Evolutionary conservation across 345 rosid genomes (phyloP), one percentile per base, ranked within the genome.

Genomic region (Orychophragmus violaceus): DNA sequence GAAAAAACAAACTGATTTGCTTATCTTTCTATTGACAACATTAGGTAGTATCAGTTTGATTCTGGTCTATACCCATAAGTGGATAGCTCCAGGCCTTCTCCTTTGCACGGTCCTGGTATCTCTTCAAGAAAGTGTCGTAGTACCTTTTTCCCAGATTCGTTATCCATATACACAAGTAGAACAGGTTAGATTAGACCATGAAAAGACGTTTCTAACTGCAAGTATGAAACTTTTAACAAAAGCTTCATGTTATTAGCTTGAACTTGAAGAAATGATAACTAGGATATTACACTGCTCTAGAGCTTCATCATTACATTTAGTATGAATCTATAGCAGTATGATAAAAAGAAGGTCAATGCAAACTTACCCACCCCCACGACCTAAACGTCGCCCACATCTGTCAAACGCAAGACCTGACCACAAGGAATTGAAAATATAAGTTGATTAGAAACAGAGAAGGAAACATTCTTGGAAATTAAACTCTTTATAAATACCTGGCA

Each of bases 301-400:
- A n/a, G n/a, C n/a, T 50, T 69, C 59, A 48, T 29, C 17, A 60
- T 21, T 57, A 27, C 42, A n/a, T 2, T 13, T 35, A 13, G 42
- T 10, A 56, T 23, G 6, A 39, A 70, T 21, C 27, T 52, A 17
- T 2, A 30, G 25, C 46, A 62, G 1, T 27, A 41, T 21, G 21
- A 53, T 45, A 21, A 21, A 61, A 18, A 17, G 13, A 65, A 72
- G 60, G 56, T 25, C 36, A 30, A 0, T 22, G 57, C 61, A 37
- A 76, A 78, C 70, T 61, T 74, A 93, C 98, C 99, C 99, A 70
- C 97, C 96, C 27, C 97, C 99, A 70, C 97, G 99, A 59, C 97
- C 97, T 78, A 94, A 66, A 76, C 97, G 96, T 78, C 95, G 81
- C 54, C 96, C 91, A 69, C 81, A 81, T 82, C 68, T 83, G 71